These are phyloP conservation scores for Pichia sp. DNA, from an alignment of 1,139 yeast genomes.

Conservation along the genomic window DNA sequence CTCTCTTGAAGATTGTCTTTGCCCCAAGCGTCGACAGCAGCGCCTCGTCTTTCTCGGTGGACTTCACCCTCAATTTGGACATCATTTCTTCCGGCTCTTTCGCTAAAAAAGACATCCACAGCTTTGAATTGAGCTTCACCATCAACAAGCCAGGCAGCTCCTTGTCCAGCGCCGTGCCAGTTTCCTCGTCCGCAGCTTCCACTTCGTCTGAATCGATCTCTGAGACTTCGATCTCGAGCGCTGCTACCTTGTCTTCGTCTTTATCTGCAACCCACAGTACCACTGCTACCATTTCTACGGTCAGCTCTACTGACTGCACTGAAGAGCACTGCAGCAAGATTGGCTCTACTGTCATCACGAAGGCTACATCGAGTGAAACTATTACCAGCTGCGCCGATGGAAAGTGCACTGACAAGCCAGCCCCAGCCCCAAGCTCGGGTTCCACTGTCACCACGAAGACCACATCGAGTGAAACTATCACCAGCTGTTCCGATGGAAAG, in stretches of 20 bases:
- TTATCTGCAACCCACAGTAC: neutral
- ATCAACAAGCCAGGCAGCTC: constrained; percentile 9
- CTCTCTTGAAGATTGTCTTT: constrained; percentile 13
- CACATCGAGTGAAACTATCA: neutral
- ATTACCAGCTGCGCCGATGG: constrained; percentile 7
- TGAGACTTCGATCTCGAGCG: constrained; percentile 8
- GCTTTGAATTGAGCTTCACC: constrained; percentile 8
- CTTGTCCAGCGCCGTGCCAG: neutral
- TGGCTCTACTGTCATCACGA: constrained; percentile 2
- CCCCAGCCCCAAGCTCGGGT: neutral
- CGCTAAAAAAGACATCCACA: constrained; percentile 14
- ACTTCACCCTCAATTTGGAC: constrained; percentile 11
- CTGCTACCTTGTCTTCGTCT: constrained; percentile 10
- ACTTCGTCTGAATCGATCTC: constrained; percentile 9
- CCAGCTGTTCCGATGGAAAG: neutral
- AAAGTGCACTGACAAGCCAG: neutral
- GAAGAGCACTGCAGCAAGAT: too few species aligned
- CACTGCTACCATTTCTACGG: neutral
- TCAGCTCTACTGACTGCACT: too few species aligned
- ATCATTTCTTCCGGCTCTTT: neutral
- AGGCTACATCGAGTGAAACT: constrained; percentile 10
- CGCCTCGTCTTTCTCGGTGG: constrained; percentile 3
- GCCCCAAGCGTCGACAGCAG: constrained; percentile 3
- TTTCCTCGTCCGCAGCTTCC: constrained; percentile 10
- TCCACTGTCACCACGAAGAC: neutral